These are phyloP conservation scores for Thalassiosira mediterranea DNA, from an alignment of 352 stramenopile species.

Conservation along the genomic window DNA sequence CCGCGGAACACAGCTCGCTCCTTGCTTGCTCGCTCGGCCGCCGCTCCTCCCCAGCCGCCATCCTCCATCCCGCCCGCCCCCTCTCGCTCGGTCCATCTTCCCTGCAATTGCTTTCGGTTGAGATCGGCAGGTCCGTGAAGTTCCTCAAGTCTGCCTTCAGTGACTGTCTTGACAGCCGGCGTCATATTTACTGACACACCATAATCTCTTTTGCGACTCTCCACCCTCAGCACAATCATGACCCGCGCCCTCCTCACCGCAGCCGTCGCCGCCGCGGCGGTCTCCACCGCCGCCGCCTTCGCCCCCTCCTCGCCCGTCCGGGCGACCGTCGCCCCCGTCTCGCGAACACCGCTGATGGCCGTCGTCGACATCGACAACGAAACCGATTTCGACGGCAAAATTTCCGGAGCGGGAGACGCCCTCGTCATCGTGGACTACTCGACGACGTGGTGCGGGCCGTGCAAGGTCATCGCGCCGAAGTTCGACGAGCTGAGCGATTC, in stretches of 20 bases:
- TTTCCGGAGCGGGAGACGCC: conserved; percentile 51
- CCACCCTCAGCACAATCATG: conserved; percentile 21
- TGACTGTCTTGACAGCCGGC: too few species aligned
- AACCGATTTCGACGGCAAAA: conserved; percentile 75
- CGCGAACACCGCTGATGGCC: conserved; percentile 56
- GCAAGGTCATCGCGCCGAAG: conserved; percentile 83
- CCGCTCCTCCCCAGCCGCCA: too few species aligned
- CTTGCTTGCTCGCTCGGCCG: too few species aligned
- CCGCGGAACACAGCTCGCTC: too few species aligned
- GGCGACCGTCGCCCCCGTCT: neutral
- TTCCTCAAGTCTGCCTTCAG: too few species aligned
- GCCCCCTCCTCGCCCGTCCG: conserved; percentile 2
- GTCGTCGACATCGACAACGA: conserved; percentile 76
- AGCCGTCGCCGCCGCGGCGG: conserved; percentile 21
- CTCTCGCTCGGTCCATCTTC: too few species aligned
- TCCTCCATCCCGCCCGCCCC: too few species aligned
- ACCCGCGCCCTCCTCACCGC: conserved; percentile 37
- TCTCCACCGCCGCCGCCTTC: conserved; percentile 28
- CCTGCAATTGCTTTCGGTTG: too few species aligned
- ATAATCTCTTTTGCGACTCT: conserved; percentile 2
- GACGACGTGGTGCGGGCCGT: conserved; percentile 83
- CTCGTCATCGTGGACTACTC: conserved; percentile 80
- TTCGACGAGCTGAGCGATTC: conserved; percentile 82
- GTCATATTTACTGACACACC: neutral
- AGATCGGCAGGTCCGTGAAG: too few species aligned